phyloP scores from a whole-genome alignment of 805 yeast species.

The Geotrichum ghanense region DNA sequence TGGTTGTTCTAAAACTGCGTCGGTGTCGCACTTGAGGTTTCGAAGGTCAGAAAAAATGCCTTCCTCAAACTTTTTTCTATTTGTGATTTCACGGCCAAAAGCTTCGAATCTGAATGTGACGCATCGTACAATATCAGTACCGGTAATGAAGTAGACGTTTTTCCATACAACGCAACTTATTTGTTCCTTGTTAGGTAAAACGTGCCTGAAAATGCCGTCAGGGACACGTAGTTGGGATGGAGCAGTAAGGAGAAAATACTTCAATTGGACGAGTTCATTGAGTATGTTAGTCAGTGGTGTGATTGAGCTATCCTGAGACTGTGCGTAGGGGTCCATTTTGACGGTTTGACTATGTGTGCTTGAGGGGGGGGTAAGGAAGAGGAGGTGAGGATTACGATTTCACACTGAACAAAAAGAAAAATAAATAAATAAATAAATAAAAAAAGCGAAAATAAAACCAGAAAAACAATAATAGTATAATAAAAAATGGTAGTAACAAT shows the following conservation, averaged over 20 bases:
- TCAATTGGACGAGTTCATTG: not conserved
- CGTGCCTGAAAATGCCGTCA: slow-evolving; percentile 78
- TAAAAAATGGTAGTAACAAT: too few species aligned
- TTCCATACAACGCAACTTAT: slow-evolving; percentile 95
- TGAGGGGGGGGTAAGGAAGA: too few species aligned
- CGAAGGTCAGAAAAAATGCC: slow-evolving; percentile 89
- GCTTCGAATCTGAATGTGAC: slow-evolving; percentile 79
- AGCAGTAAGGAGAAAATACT: slow-evolving; percentile 70
- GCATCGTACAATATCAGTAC: slow-evolving; percentile 92
- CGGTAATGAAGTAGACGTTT: slow-evolving; percentile 79
- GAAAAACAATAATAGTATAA: too few species aligned
- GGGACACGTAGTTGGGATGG: slow-evolving; percentile 90
- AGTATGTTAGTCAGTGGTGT: not conserved
- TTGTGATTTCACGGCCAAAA: slow-evolving; percentile 75
- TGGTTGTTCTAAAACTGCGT: slow-evolving; percentile 81
- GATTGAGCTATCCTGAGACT: not conserved
- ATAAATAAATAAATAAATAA: too few species aligned
- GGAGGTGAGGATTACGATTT: too few species aligned
- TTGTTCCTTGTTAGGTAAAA: slow-evolving; percentile 78
- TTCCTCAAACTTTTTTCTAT: slow-evolving; percentile 91
- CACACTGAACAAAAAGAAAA: too few species aligned
- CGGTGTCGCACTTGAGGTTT: slow-evolving; percentile 65
- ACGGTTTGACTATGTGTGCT: too few species aligned
- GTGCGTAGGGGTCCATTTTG: too few species aligned
- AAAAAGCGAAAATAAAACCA: too few species aligned